phyloP scores from a whole-genome alignment of 495 filamentous ascomycete species.

The Penicillium ochrochloron region DNA sequence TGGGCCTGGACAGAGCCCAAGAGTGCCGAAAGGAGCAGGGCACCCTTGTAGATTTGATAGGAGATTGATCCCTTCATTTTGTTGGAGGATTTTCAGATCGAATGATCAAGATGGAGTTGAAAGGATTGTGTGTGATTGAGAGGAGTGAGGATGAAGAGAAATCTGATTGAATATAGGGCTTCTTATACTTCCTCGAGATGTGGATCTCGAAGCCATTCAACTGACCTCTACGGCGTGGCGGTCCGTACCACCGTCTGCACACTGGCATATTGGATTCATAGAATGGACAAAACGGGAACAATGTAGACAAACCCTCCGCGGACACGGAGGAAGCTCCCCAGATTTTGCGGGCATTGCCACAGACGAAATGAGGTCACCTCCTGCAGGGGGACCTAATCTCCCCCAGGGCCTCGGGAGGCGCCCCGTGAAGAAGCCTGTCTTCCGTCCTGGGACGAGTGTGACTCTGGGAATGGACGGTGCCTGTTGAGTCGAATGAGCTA shows the following conservation, averaged over 20 bases:
- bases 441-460: constrained; percentile 4
- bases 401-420: constrained; percentile 5
- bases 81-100: constrained; percentile 7
- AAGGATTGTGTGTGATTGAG: neutral
- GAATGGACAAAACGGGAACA: constrained; percentile 20
- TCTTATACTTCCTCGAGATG: constrained; percentile 3
- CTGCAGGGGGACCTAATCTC: constrained; percentile 8
- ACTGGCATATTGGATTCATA: neutral
- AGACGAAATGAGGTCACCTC: constrained; percentile 11
- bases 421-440: constrained; percentile 1
- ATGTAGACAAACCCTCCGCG: constrained; percentile 23
- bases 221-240: constrained; percentile 17
- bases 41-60: constrained; percentile 29
- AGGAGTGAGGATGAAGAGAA: neutral
- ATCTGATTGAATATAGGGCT: neutral
- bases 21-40: constrained; percentile 29
- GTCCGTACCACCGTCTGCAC: constrained; percentile 24
- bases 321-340: constrained; percentile 32
- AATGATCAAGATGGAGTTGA: neutral
- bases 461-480: neutral
- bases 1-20: constrained; percentile 46
- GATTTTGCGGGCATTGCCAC: neutral
- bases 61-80: constrained; percentile 29
- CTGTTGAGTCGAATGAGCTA: neutral
- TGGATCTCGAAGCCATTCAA: constrained; percentile 11